Evolutionary conservation across 2,329 filamentous ascomycete species (phyloP).

Genomic region (Colletotrichum sp.): DNA sequence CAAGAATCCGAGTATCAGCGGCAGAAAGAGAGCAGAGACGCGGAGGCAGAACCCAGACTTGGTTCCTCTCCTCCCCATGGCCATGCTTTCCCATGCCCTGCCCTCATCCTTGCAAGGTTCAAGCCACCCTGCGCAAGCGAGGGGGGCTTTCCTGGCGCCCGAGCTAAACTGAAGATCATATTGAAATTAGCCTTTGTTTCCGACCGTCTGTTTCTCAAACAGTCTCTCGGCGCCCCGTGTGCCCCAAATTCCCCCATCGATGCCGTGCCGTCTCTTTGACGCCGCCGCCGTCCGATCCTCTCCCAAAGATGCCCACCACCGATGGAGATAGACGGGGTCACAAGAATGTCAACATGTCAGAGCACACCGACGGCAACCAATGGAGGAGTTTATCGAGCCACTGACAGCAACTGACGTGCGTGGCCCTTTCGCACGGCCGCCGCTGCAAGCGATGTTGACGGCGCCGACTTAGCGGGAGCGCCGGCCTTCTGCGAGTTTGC

Average conservation of each 20-base stretch:
- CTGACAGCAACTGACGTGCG: slow-evolving; percentile 14
- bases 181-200: slow-evolving; percentile 25
- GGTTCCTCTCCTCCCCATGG: background rate
- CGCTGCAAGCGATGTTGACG: slow-evolving; percentile 18
- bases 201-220: slow-evolving; percentile 22
- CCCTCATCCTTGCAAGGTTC: slow-evolving; percentile 14
- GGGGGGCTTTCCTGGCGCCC: slow-evolving; percentile 21
- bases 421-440: slow-evolving; percentile 12
- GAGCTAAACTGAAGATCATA: slow-evolving; percentile 22
- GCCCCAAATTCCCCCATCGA: background rate
- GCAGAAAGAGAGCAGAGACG: background rate
- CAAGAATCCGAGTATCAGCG: background rate
- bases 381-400: background rate
- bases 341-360: background rate
- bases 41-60: background rate
- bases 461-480: slow-evolving; percentile 8
- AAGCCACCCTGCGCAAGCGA: slow-evolving; percentile 24
- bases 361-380: background rate
- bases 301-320: background rate
- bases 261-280: slow-evolving; percentile 10
- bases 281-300: slow-evolving; percentile 3
- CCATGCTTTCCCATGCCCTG: background rate
- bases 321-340: background rate
- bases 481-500: background rate
- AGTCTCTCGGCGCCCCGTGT: slow-evolving; percentile 9